Evolutionary conservation across 805 yeast species (phyloP), one percentile per base, ranked within the genome.

Genomic region (Priceomyces medius): DNA sequence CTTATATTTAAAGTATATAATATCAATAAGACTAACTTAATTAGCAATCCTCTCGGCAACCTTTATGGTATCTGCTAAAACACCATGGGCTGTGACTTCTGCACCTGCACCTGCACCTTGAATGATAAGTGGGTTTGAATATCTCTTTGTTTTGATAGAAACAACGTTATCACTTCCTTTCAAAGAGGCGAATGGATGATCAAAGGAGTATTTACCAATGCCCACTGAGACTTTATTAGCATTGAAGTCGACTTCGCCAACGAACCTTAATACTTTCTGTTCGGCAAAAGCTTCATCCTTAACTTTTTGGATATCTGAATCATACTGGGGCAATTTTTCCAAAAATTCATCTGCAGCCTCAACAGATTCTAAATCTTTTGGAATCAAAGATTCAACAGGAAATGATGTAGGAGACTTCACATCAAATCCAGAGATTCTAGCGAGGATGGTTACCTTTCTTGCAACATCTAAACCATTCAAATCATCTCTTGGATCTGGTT

Each of bases 401-500:
- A 93, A 91, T 9, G 97, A 80, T 28, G 89, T 77, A 53, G 98
- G 95, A 9, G 93, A 83, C 60, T 83, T 85, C 28, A 93, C 87
- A 45, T 79, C 71, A 41, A 85, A 76, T 2, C 99, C 99, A 12
- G 97, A 76, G 40, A 93, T 77, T 74, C 99, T 85, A 35, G 97
- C 96, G 48, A 93, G 78, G 50, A 93, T 93, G 19, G 99, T 89
- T 21, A 93, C 97, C 67, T 93, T 93, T 77, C 99, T 85, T 33
- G 99, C 99, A 46, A 93, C 97, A 61, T 93, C 99, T 62, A 93
- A 77, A 41, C 99, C 99, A 65, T 91, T 93, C 66, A 93, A 79
- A 63, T 93, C 99, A 64, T 93, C 99, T 70, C 99, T 84, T 66
- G 99, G 99, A 65, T 93, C 99, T 37, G 99, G 99, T 70, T 93